Conservation (phyloP, 441 rosid genomes). For the Erysimum cheiri region DNA sequence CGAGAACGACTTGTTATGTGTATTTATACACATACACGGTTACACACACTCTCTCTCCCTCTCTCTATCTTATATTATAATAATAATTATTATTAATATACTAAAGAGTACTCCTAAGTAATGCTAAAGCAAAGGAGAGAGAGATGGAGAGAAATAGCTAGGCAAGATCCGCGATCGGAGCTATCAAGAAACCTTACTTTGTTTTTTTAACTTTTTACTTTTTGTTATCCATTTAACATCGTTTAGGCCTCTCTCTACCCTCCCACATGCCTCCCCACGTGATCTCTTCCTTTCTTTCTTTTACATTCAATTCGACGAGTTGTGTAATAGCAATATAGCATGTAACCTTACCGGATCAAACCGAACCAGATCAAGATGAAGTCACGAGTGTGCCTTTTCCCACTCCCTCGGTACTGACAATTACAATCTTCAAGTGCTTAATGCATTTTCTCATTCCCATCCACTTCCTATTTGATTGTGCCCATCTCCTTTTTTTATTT, state of each 20-base stretch:
- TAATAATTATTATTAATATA: conserved; percentile 10
- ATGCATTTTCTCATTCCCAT: conserved; percentile 39
- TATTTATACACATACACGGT: conserved; percentile 36
- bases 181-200: conserved; percentile 39
- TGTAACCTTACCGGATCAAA: conserved; percentile 23
- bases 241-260: conserved; percentile 44
- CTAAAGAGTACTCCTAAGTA: conserved; percentile 36
- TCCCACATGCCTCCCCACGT: conserved; percentile 49
- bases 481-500: conserved; percentile 24
- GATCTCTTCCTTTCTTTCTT: conserved; percentile 27
- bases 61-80: neutral
- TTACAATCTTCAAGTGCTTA: conserved; percentile 34
- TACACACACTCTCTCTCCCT: neutral
- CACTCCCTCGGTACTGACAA: conserved; percentile 40
- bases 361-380: conserved; percentile 25
- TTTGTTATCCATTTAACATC: conserved; percentile 45
- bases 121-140: conserved; percentile 26
- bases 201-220: conserved; percentile 10
- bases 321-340: conserved; percentile 3
- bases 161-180: conserved; percentile 47
- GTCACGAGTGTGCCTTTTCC: conserved; percentile 41
- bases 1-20: conserved; percentile 41
- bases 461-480: conserved; percentile 24
- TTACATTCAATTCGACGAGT: conserved; percentile 29
- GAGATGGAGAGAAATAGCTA: conserved; percentile 24